These are phyloP conservation scores for Hanseniaspora uvarum DNA, from an alignment of 1,139 yeast species.

Conservation along the genomic window DNA sequence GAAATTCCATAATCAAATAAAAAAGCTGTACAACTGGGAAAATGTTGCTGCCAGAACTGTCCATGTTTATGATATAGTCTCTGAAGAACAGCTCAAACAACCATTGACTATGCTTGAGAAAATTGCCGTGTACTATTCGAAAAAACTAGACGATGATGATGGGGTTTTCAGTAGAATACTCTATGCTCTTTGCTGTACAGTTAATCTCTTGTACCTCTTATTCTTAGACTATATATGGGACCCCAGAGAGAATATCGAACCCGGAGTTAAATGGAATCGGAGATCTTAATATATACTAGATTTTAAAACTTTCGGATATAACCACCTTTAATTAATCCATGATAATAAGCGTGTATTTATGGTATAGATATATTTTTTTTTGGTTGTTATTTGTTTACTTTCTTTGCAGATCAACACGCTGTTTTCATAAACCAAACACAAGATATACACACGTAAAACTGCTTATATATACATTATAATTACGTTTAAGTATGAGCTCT, in stretches of 20 bases:
- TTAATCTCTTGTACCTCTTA: constrained; percentile 57
- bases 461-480: no score
- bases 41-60: constrained; percentile 84
- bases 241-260: constrained; percentile 61
- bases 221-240: constrained; percentile 50
- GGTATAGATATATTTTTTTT: background rate
- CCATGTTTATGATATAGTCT: constrained; percentile 55
- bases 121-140: constrained; percentile 43
- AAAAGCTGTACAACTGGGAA: constrained; percentile 83
- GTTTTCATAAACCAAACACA: background rate
- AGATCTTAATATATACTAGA: background rate
- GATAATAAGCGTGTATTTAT: background rate
- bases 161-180: constrained; percentile 81
- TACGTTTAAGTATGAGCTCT: no score
- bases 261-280: constrained; percentile 70
- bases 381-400: constrained; percentile 1
- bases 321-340: background rate
- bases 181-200: constrained; percentile 65
- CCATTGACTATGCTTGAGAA: constrained; percentile 43
- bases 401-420: background rate
- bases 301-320: background rate
- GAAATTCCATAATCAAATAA: constrained; percentile 66
- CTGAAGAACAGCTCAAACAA: constrained; percentile 28
- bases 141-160: constrained; percentile 38
- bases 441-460: no score